Base-by-base conservation (phyloP, 2,329 filamentous ascomycete genomes). In the Fusarium solani-melongenae region DNA sequence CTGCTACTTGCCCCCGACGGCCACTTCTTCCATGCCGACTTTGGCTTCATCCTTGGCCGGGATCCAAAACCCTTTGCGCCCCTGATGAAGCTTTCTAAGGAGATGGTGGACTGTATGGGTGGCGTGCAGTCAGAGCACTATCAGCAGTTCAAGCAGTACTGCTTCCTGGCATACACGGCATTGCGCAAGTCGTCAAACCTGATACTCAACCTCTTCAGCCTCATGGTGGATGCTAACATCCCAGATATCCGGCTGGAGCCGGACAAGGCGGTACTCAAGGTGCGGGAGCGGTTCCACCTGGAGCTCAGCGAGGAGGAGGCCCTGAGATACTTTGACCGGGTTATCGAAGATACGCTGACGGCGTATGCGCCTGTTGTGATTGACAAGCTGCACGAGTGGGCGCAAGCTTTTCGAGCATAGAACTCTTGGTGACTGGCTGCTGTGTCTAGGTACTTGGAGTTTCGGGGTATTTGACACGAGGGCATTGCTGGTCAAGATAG, bases 81-180 rank as follows among this genome's bases (percentile, higher is more conserved):
- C 0, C 91, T 96, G 61, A 98, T 99, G 92, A 99, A 99, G 82
- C 90, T 99, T 10, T 96, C 93, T 79, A 96, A 95, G 77, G 96
- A 99, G 80, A 99, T 99, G 96, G 94, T 98, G 5, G 96, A 99
- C 79, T 96, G 95, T 71, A 98, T 99, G 94, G 97, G 97, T 44
- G 96, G 96, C 14, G 88, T 92, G 9, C 88, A 89, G 36, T 94
- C 93, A 5, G 90, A 93, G 24, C 92, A 97, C 71, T 99, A 98
- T 82, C 87, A 92, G 49, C 90, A 93, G 62, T 99, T 99, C 84
- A 96, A 96, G 80, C 94, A 97, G 78, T 98, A 98, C 82, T 98
- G 95, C 81, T 98, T 98, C 83, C 93, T 97, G 4, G 94, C 96
- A 0, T 99, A 97, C 83, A 94, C 93, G 2, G 95, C 96, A 1